phyloP scores from a whole-genome alignment of 176 grass and related monocot genomes.

The Hyparrhenia diplandra region DNA sequence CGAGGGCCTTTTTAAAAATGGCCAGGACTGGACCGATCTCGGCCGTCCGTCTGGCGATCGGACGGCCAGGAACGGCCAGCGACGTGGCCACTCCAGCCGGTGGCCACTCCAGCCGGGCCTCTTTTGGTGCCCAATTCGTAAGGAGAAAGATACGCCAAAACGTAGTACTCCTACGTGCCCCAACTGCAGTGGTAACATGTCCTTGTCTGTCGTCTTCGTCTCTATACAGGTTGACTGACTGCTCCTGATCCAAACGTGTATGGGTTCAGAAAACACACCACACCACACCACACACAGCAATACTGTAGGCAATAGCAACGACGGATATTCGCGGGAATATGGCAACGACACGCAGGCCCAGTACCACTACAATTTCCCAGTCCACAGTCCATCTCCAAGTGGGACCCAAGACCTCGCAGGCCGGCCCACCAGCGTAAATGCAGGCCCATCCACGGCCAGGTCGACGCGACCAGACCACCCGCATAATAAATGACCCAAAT shows the following conservation, averaged over 20 bases:
- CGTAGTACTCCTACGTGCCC: too few species aligned
- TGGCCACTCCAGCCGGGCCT: too few species aligned
- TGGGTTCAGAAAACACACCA: neutral
- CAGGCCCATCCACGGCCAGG: neutral
- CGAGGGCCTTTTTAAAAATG: too few species aligned
- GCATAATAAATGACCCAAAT: neutral
- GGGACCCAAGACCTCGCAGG: neutral
- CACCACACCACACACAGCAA: too few species aligned
- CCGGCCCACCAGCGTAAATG: constrained; percentile 14
- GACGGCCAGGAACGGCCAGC: too few species aligned
- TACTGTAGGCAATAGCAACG: too few species aligned
- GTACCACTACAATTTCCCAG: neutral
- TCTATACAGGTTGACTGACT: neutral
- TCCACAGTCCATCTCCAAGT: neutral
- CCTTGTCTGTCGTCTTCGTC: neutral
- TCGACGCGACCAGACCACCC: neutral
- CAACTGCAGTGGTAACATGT: neutral
- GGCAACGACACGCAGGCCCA: neutral
- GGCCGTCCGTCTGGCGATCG: too few species aligned
- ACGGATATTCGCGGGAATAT: neutral
- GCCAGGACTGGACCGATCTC: too few species aligned
- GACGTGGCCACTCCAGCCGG: too few species aligned
- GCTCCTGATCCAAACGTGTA: neutral
- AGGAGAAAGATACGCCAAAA: too few species aligned
- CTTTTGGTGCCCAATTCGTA: too few species aligned